phyloP scores from a whole-genome alignment of 495 filamentous ascomycete species.

The Penicillium subrubescens region DNA sequence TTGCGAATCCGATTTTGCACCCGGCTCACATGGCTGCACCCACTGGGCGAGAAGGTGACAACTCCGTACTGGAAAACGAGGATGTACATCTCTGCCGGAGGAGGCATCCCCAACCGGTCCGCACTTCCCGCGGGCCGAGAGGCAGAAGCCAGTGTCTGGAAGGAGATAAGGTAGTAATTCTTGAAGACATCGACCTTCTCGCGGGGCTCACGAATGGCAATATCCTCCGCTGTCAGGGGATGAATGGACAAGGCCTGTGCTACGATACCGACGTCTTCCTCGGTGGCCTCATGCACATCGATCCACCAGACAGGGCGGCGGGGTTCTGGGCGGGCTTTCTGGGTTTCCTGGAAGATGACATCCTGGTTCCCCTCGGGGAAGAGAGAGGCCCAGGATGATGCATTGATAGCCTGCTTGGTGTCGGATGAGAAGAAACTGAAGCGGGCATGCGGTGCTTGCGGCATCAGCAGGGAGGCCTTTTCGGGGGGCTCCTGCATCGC shows the following conservation, averaged over 20 bases:
- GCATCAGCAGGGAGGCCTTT: neutral
- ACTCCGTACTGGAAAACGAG: conserved; percentile 92
- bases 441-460: conserved; percentile 40
- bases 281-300: conserved; percentile 80
- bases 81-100: conserved; percentile 86
- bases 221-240: conserved; percentile 89
- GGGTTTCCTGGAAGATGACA: conserved; percentile 68
- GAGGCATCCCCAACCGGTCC: conserved; percentile 58
- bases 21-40: conserved; percentile 72
- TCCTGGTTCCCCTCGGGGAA: conserved; percentile 74
- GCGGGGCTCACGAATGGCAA: conserved; percentile 82
- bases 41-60: conserved; percentile 82
- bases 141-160: conserved; percentile 76
- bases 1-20: conserved; percentile 82
- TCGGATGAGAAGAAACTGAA: conserved; percentile 92
- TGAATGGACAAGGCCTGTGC: conserved; percentile 86
- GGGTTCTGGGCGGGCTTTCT: conserved; percentile 19
- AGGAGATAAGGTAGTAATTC: conserved; percentile 92
- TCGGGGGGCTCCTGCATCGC: neutral
- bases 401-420: conserved; percentile 73
- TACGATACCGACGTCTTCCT: conserved; percentile 76
- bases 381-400: conserved; percentile 74
- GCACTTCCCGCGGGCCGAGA: conserved; percentile 62
- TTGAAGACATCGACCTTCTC: conserved; percentile 96
- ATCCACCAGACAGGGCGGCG: conserved; percentile 77